Percentiles rank a stretch among this genome's conserved stretches.
phyloP scores from a whole-genome alignment of 257 asterid genomes.

The Echites panduratus region DNA sequence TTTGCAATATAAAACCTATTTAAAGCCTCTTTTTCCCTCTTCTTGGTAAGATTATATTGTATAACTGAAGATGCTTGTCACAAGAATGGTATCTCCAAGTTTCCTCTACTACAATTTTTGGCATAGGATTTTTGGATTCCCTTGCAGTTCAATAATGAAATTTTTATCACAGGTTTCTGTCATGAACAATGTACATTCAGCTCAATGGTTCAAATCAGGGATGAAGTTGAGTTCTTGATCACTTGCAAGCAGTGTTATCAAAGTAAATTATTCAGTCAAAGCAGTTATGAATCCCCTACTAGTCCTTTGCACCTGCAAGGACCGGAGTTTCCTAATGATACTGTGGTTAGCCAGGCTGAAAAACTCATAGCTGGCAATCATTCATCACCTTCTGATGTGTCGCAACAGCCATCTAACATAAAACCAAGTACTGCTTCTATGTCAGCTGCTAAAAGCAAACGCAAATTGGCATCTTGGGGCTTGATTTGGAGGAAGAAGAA shows the following conservation, averaged over 20 bases:
- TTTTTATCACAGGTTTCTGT: conserved; percentile 51
- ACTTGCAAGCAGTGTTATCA: conserved; percentile 59
- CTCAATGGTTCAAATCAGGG: conserved; percentile 32
- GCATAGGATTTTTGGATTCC: background rate
- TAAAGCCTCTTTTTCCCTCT: background rate
- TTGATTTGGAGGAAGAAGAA: conserved; percentile 59
- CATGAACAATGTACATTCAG: conserved; percentile 55
- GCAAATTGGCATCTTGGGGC: conserved; percentile 50
- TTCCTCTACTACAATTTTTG: background rate
- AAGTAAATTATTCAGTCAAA: conserved; percentile 29
- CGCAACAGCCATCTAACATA: conserved; percentile 25
- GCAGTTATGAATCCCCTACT: conserved; percentile 40
- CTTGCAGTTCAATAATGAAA: conserved; percentile 6
- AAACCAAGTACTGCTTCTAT: conserved; percentile 33
- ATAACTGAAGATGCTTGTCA: conserved; percentile 3
- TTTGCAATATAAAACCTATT: background rate
- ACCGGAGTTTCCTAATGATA: conserved; percentile 30
- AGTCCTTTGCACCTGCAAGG: conserved; percentile 54
- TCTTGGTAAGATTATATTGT: background rate
- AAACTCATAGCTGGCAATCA: conserved; percentile 23
- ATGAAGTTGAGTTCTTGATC: conserved; percentile 32
- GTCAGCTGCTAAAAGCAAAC: conserved; percentile 30
- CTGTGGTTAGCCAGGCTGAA: conserved; percentile 25
- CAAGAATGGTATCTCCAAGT: background rate
- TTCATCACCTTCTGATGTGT: conserved; percentile 32